Evolutionary conservation across 371 early-diverging fungal genomes (phyloP).

Genomic region (Mucor indicus): DNA sequence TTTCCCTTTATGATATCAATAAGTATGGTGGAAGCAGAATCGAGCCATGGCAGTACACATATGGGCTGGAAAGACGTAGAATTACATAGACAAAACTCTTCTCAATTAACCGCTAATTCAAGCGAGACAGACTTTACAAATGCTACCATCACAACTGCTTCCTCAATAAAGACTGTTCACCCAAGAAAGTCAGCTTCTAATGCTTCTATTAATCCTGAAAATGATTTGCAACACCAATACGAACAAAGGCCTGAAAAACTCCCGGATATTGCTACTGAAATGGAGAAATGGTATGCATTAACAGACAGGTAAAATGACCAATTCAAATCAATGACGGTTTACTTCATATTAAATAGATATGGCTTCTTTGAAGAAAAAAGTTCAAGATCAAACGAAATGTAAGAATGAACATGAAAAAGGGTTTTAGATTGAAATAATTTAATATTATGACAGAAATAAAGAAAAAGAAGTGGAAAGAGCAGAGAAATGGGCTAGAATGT

Average conservation of each 20-base stretch:
- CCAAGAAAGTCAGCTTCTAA: slow-evolving; percentile 1
- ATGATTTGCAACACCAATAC: slow-evolving; percentile 14
- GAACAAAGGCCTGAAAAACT: slow-evolving; percentile 24
- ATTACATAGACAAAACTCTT: slow-evolving; percentile 6
- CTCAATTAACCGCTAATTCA: slow-evolving; percentile 13
- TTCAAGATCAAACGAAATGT: slow-evolving; percentile 9
- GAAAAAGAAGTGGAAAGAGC: slow-evolving; percentile 41
- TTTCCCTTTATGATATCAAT: too few species aligned
- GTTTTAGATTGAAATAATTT: neutral
- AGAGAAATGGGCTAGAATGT: slow-evolving; percentile 61
- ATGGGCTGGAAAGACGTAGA: too few species aligned
- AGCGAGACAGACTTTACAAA: slow-evolving; percentile 21
- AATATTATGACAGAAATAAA: slow-evolving; percentile 19
- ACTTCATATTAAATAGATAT: slow-evolving; percentile 27
- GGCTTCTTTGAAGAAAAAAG: slow-evolving; percentile 36
- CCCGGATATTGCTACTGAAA: slow-evolving; percentile 39
- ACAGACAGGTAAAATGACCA: slow-evolving; percentile 35
- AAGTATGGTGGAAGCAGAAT: too few species aligned
- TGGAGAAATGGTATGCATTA: slow-evolving; percentile 51
- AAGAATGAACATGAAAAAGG: neutral
- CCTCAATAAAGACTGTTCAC: slow-evolving; percentile 5
- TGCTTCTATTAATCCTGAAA: neutral
- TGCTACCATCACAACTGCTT: slow-evolving; percentile 1
- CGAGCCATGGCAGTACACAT: too few species aligned
- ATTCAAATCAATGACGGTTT: neutral